Evolutionary conservation across 1,284 basidiomycete genomes (phyloP).

Genomic region (Gymnopus androsaceus): DNA sequence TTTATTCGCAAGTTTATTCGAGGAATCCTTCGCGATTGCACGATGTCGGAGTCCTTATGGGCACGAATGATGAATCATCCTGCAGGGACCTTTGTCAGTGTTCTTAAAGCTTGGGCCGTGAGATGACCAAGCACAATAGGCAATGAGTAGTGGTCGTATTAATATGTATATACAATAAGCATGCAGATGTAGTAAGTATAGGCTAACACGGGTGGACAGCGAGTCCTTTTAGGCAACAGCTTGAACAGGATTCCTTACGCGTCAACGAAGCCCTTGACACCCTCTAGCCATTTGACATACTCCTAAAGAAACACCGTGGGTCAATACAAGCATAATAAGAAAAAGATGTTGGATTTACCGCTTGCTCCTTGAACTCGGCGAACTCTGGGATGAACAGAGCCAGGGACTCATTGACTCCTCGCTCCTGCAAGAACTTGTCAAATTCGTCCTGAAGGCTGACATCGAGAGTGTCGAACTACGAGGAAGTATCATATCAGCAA

Average conservation of each 20-base stretch:
- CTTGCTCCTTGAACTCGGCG: slow-evolving; percentile 88
- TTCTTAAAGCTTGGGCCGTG: not conserved
- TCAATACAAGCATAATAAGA: slow-evolving; percentile 9
- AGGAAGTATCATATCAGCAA: not conserved
- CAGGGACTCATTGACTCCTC: slow-evolving; percentile 82
- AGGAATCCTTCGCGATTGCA: no score
- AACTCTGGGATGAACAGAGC: slow-evolving; percentile 85
- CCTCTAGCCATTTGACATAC: slow-evolving; percentile 88
- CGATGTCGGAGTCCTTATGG: not conserved
- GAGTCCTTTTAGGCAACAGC: slow-evolving; percentile 13
- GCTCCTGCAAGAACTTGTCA: slow-evolving; percentile 80
- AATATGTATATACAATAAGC: slow-evolving; percentile 6
- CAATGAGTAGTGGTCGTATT: not conserved
- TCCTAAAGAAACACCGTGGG: slow-evolving; percentile 53
- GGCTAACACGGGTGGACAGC: no score
- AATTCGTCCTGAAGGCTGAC: slow-evolving; percentile 85
- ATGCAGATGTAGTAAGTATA: no score
- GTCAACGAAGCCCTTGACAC: slow-evolving; percentile 86
- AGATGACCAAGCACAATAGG: not conserved
- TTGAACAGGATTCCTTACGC: slow-evolving; percentile 37
- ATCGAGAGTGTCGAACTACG: slow-evolving; percentile 89
- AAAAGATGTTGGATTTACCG: slow-evolving; percentile 46
- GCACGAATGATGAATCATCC: not conserved
- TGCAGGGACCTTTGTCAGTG: not conserved
- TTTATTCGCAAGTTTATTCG: no score